Conservation (phyloP, 768 basidiomycete genomes). For the Termitomyces sp. region DNA sequence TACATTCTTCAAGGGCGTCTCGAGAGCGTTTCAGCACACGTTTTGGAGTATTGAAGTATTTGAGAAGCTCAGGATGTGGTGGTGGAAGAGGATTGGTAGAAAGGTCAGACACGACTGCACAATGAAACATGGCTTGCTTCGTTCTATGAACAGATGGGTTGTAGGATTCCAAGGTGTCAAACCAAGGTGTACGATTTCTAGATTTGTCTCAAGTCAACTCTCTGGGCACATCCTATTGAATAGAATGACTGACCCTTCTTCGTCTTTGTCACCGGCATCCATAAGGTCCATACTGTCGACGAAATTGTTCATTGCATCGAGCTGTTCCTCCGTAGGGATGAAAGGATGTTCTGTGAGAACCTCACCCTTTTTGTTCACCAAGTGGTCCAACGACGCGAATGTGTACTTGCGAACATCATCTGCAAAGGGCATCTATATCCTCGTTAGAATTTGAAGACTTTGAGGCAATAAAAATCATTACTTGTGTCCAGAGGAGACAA, state of each 20-base stretch:
- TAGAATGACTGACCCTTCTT: constrained; percentile 51
- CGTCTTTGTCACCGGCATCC: constrained; percentile 69
- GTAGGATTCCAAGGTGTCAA: constrained; percentile 67
- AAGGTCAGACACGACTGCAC: constrained; percentile 74
- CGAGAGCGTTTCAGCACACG: constrained; percentile 58
- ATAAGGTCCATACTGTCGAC: constrained; percentile 89
- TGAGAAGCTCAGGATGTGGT: constrained; percentile 78
- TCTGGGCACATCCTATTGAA: not conserved
- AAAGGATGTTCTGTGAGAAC: constrained; percentile 70
- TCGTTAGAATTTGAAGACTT: not conserved
- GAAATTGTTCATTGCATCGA: constrained; percentile 79
- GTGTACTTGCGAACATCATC: constrained; percentile 88
- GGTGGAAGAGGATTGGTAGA: constrained; percentile 70
- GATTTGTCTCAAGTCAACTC: not conserved
- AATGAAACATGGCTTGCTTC: constrained; percentile 92
- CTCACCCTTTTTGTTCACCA: constrained; percentile 75
- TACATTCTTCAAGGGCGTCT: constrained; percentile 54
- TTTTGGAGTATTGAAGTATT: constrained; percentile 78
- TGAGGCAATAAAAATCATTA: constrained; percentile 19
- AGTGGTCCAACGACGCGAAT: constrained; percentile 73
- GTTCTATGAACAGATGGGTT: constrained; percentile 89
- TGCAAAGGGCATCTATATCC: constrained; percentile 81
- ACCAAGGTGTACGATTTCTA: constrained; percentile 70
- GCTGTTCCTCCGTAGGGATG: constrained; percentile 73
- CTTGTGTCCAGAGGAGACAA: constrained; percentile 81